A percentile compares a stretch with the other conserved stretches of the same genome.
These are phyloP conservation scores for Trichoderma sp. DNA, from an alignment of 2,329 filamentous ascomycete genomes.

Conservation along the genomic window DNA sequence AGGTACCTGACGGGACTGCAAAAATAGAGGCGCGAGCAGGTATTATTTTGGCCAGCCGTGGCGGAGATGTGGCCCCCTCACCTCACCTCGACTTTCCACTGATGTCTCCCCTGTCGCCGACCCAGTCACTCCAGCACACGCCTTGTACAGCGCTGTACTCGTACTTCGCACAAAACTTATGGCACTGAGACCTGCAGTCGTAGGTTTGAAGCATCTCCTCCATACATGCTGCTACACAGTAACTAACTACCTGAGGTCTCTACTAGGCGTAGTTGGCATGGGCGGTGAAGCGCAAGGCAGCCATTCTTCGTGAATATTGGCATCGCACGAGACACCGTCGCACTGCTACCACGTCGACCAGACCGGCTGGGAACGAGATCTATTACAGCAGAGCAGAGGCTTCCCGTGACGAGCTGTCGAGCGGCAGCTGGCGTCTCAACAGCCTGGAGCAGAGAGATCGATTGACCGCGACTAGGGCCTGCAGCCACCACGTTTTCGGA, in stretches of 20 bases:
- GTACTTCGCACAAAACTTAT: neutral
- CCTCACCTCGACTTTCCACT: neutral
- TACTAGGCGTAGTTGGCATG: no score
- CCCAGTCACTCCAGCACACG: neutral
- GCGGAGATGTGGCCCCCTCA: neutral
- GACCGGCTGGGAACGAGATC: neutral
- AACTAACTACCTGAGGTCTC: no score
- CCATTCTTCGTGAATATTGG: neutral
- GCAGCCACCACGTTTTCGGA: slow-evolving; percentile 19
- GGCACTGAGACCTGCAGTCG: neutral
- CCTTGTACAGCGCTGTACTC: neutral
- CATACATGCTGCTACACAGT: neutral
- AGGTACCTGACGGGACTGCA: neutral
- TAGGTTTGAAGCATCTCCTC: neutral
- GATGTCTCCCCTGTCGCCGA: neutral
- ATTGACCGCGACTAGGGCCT: slow-evolving; percentile 3
- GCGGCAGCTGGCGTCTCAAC: neutral
- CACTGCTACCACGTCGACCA: neutral
- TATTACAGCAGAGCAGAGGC: neutral
- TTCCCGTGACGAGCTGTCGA: neutral
- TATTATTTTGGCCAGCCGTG: neutral
- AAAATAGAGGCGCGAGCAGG: neutral
- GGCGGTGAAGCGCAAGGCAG: neutral
- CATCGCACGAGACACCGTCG: neutral
- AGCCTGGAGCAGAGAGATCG: slow-evolving; percentile 1